These are phyloP conservation scores for Angomonas ambiguus DNA, from an alignment of 208 protist genomes.

Conservation along the genomic window DNA sequence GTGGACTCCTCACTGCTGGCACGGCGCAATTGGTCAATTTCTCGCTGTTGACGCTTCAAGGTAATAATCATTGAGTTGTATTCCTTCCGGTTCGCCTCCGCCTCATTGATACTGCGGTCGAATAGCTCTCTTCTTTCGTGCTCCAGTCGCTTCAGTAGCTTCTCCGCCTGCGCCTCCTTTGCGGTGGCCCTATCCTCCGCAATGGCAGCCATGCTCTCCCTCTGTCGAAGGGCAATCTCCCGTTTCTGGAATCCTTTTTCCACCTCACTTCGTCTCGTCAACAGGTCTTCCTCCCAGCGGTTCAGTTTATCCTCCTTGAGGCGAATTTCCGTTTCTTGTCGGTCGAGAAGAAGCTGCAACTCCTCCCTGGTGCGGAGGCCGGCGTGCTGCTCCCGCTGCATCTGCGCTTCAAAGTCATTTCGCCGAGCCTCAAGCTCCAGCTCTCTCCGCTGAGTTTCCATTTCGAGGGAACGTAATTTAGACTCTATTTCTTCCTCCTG, in stretches of 20 bases:
- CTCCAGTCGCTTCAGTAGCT: constrained; percentile 14
- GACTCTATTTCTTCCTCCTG: constrained; percentile 15
- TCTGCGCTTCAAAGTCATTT: constrained; percentile 21
- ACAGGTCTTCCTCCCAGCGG: constrained; percentile 23
- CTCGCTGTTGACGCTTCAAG: constrained; percentile 12
- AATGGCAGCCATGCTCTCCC: constrained; percentile 13
- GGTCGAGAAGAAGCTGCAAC: constrained; percentile 12
- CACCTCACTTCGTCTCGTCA: constrained; percentile 15
- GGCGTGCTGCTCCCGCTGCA: constrained; percentile 23
- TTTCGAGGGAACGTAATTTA: constrained; percentile 11
- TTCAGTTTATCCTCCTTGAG: constrained; percentile 21
- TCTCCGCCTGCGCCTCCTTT: constrained; percentile 15
- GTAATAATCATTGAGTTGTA: constrained; percentile 6
- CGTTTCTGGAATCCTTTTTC: constrained; percentile 18
- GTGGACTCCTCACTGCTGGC: constrained; percentile 6
- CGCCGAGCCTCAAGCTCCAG: constrained; percentile 12
- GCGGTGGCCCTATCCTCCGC: constrained; percentile 14
- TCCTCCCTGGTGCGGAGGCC: constrained; percentile 21
- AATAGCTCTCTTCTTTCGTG: constrained; percentile 21
- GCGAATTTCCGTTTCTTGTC: constrained; percentile 8
- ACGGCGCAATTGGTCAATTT: constrained; percentile 8
- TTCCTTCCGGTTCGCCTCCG: constrained; percentile 5
- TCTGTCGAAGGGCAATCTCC: constrained; percentile 13
- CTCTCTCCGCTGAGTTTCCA: constrained; percentile 23
- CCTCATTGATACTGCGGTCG: neutral